These are phyloP conservation scores for Chlamydomonas sp. DNA, from an alignment of 139 green algal genomes.

Conservation along the genomic window DNA sequence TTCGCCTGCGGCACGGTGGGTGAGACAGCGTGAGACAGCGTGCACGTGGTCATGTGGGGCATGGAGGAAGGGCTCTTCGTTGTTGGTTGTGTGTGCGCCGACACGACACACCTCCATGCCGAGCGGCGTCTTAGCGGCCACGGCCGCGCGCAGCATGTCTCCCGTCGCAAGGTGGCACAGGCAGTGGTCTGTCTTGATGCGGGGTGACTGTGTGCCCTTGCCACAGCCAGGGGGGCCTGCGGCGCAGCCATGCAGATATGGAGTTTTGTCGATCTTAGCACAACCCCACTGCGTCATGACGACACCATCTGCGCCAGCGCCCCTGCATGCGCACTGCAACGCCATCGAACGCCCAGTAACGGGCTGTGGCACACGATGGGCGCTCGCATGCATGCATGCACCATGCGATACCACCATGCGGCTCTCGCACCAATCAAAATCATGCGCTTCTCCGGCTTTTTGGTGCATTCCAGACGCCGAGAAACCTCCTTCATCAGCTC, in stretches of 20 bases:
- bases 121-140: slow-evolving; percentile 70
- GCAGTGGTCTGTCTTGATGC: slow-evolving; percentile 94
- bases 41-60: too few species aligned
- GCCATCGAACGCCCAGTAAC: neutral
- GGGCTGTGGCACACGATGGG: neutral
- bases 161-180: slow-evolving; percentile 96
- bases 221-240: slow-evolving; percentile 82
- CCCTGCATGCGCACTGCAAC: neutral
- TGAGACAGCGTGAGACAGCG: too few species aligned
- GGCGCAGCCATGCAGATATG: too few species aligned
- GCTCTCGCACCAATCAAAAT: slow-evolving; percentile 79
- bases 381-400: too few species aligned
- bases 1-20: slow-evolving; percentile 89
- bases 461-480: slow-evolving; percentile 79
- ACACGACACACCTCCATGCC: slow-evolving; percentile 53
- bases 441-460: slow-evolving; percentile 90
- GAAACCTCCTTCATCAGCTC: slow-evolving; percentile 83
- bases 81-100: too few species aligned
- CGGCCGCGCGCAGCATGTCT: slow-evolving; percentile 89
- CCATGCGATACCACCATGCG: neutral
- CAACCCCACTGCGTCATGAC: neutral
- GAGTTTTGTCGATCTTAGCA: neutral
- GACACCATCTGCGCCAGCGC: neutral
- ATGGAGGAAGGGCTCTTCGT: too few species aligned
- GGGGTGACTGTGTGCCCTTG: slow-evolving; percentile 90